phyloP scores from a whole-genome alignment of 768 basidiomycete species.

The Pisolithus marmoratus region DNA sequence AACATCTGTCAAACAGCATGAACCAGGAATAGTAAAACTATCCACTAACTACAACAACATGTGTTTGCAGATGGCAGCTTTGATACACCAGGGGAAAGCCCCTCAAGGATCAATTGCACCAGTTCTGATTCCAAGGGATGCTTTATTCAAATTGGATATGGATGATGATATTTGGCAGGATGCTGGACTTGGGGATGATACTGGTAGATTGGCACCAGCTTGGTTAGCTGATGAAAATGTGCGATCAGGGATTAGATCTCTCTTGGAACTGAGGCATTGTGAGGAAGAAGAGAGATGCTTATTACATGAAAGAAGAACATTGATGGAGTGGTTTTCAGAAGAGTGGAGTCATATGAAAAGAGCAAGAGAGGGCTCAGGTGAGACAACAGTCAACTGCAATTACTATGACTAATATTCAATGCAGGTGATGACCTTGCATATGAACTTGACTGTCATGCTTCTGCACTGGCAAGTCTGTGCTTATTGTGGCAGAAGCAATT shows the following conservation, averaged over 20 bases:
- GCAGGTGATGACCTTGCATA: background rate
- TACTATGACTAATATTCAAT: background rate
- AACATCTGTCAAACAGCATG: slow-evolving; percentile 17
- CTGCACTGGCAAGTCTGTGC: background rate
- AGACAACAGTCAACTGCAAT: background rate
- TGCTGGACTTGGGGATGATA: slow-evolving; percentile 22
- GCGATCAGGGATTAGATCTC: slow-evolving; percentile 8
- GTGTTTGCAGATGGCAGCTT: slow-evolving; percentile 14
- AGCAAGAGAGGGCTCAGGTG: slow-evolving; percentile 5
- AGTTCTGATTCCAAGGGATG: slow-evolving; percentile 12
- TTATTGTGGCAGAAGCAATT: background rate
- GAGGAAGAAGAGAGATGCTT: slow-evolving; percentile 21
- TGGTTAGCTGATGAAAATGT: slow-evolving; percentile 17
- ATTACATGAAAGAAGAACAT: slow-evolving; percentile 7
- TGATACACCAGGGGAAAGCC: slow-evolving; percentile 16
- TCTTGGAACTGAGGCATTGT: slow-evolving; percentile 20
- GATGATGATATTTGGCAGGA: slow-evolving; percentile 35
- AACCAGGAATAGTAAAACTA: slow-evolving; percentile 22
- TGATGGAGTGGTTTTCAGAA: slow-evolving; percentile 23
- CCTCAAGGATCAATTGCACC: slow-evolving; percentile 20
- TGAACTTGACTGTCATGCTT: background rate
- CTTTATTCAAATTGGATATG: slow-evolving; percentile 29
- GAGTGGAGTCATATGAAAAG: slow-evolving; percentile 17
- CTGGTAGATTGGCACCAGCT: slow-evolving; percentile 2
- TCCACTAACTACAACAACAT: slow-evolving; percentile 25